A percentile compares a stretch with the other conserved stretches of the same genome.
These are phyloP conservation scores for Acidiella bohemica DNA, from an alignment of 495 filamentous ascomycete species.

Conservation along the genomic window DNA sequence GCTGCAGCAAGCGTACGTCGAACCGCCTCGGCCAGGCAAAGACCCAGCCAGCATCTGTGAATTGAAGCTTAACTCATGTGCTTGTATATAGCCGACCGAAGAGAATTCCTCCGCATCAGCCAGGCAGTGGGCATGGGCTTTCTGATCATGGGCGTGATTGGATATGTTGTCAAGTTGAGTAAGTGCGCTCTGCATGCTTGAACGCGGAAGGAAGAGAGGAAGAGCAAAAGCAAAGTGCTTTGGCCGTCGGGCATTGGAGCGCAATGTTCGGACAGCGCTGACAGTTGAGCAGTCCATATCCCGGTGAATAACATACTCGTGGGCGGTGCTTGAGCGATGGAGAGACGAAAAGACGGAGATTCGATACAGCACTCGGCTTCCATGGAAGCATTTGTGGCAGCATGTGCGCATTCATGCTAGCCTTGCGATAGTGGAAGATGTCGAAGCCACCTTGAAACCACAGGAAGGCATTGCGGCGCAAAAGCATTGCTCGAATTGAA, in stretches of 20 bases:
- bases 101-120: conserved; percentile 75
- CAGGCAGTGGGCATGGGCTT: conserved; percentile 93
- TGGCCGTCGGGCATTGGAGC: background rate
- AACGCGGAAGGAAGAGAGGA: background rate
- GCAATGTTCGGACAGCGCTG: no score
- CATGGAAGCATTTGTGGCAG: no score
- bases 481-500: no score
- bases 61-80: no score
- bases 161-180: conserved; percentile 92
- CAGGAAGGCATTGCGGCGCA: no score
- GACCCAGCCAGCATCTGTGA: no score
- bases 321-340: conserved; percentile 43
- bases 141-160: conserved; percentile 73
- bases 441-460: no score
- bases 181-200: conserved; percentile 23
- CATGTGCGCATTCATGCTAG: no score
- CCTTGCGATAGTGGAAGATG: no score
- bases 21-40: no score
- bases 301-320: conserved; percentile 76
- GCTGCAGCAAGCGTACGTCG: conserved; percentile 67
- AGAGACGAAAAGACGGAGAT: background rate
- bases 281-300: conserved; percentile 72
- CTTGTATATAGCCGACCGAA: conserved; percentile 49
- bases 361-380: background rate
- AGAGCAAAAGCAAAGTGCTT: background rate